These are phyloP conservation scores for Wickerhamomyces mucosus DNA, from an alignment of 805 yeast genomes.

Conservation along the genomic window DNA sequence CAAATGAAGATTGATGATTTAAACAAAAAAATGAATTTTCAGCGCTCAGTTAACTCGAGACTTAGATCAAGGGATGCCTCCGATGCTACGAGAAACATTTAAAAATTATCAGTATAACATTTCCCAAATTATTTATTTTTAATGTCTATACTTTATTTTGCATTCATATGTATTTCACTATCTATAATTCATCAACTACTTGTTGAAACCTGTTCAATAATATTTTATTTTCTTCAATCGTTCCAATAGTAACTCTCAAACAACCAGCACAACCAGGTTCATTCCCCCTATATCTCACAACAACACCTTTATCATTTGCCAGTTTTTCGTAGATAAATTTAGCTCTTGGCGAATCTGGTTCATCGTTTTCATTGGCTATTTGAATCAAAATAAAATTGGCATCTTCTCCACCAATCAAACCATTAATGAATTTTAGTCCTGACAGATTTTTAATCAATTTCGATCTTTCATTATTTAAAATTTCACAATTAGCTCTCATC, in stretches of 20 bases:
- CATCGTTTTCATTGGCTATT: conserved; percentile 49
- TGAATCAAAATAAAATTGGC: conserved; percentile 79
- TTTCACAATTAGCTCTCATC: conserved; percentile 47
- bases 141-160: too few relatives aligned
- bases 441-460: conserved; percentile 44
- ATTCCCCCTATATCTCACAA: conserved; percentile 83
- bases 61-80: conserved; percentile 5
- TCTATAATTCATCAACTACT: conserved; percentile 22
- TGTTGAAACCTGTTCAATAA: conserved; percentile 42
- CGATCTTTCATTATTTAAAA: conserved; percentile 46
- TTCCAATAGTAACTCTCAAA: conserved; percentile 81
- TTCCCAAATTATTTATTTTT: too few relatives aligned
- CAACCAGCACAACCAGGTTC: conserved; percentile 89
- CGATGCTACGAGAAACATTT: conserved; percentile 10
- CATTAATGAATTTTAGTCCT: conserved; percentile 54
- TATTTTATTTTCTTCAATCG: conserved; percentile 56
- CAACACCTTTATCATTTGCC: conserved; percentile 69
- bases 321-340: conserved; percentile 51
- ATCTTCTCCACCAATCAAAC: conserved; percentile 72
- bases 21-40: conserved; percentile 4
- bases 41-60: conserved; percentile 3
- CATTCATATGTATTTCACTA: too few relatives aligned
- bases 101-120: conserved; percentile 1
- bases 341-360: conserved; percentile 64
- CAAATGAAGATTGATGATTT: conserved; percentile 11